Conservation (phyloP, 306 rosid species). For the Urtica urens region DNA sequence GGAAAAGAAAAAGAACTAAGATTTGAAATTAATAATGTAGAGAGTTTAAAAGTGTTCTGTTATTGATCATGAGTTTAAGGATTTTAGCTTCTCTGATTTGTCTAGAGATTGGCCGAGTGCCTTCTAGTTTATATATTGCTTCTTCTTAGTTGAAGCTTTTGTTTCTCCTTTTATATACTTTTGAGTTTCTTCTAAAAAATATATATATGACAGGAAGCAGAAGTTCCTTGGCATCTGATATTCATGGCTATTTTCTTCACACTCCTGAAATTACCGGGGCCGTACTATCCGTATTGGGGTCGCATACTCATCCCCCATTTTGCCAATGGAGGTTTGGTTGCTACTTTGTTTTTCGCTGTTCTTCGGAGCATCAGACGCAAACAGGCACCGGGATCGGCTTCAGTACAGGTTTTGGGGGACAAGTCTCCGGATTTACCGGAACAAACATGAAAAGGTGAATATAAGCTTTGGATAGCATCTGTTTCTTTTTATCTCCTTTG, state of each 20-base stretch:
- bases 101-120: too few species aligned
- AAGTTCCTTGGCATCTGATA: slow-evolving; percentile 92
- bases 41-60: too few species aligned
- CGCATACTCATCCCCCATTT: slow-evolving; percentile 73
- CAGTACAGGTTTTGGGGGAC: slow-evolving; percentile 9
- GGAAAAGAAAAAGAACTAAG: too few species aligned
- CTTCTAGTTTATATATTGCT: slow-evolving; percentile 17
- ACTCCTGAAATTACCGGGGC: slow-evolving; percentile 71
- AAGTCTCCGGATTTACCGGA: slow-evolving; percentile 4
- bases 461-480: not conserved
- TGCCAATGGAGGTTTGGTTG: slow-evolving; percentile 37
- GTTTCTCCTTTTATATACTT: too few species aligned
- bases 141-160: too few species aligned
- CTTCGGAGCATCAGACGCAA: slow-evolving; percentile 26
- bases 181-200: too few species aligned
- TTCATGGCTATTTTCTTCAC: slow-evolving; percentile 61
- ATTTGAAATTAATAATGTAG: too few species aligned
- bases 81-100: too few species aligned
- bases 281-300: slow-evolving; percentile 86
- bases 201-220: slow-evolving; percentile 82
- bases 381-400: slow-evolving; percentile 4
- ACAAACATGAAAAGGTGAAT: slow-evolving; percentile 20
- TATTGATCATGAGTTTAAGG: too few species aligned
- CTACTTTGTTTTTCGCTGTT: slow-evolving; percentile 28
- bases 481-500: not conserved